A percentile compares a stretch with the other conserved stretches of the same genome.
phyloP scores from a whole-genome alignment of 2,329 filamentous ascomycete genomes.

The Hawksworthiomyces lignivorus region DNA sequence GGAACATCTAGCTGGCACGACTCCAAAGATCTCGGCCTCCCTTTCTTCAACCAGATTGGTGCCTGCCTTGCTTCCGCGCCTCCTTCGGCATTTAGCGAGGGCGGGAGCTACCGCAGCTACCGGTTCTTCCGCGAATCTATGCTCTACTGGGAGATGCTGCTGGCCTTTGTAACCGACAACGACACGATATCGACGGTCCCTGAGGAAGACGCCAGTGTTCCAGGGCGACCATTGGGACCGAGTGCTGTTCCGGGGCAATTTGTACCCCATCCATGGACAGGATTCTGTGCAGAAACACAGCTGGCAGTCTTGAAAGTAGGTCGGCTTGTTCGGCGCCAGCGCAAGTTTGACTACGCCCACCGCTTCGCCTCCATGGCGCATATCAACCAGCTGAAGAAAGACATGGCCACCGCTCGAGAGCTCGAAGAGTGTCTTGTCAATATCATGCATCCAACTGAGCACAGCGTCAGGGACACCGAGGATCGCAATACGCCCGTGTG shows the following conservation, averaged over 20 bases:
- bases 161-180: conserved; percentile 44
- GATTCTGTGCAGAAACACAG: conserved; percentile 34
- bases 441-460: conserved; percentile 36
- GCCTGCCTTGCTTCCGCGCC: conserved; percentile 25
- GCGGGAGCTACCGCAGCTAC: conserved; percentile 31
- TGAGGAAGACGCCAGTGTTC: conserved; percentile 7
- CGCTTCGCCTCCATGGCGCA: conserved; percentile 25
- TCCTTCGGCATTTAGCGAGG: conserved; percentile 18
- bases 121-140: conserved; percentile 47
- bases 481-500: conserved; percentile 44
- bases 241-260: conserved; percentile 13
- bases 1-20: conserved; percentile 49
- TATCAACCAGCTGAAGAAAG: conserved; percentile 22
- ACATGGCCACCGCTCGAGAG: conserved; percentile 27
- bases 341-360: conserved; percentile 21
- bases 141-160: conserved; percentile 52
- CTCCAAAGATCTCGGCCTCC: conserved; percentile 41
- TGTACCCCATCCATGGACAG: conserved; percentile 42
- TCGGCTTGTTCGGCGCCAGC: conserved; percentile 30
- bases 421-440: conserved; percentile 40
- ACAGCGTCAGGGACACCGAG: conserved; percentile 40
- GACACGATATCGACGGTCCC: conserved; percentile 27
- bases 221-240: conserved; percentile 1
- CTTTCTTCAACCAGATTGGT: conserved; percentile 41
- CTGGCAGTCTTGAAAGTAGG: conserved; percentile 38